Conservation (phyloP, 176 grass and related monocot species). For the Urochloa ruziziensis region DNA sequence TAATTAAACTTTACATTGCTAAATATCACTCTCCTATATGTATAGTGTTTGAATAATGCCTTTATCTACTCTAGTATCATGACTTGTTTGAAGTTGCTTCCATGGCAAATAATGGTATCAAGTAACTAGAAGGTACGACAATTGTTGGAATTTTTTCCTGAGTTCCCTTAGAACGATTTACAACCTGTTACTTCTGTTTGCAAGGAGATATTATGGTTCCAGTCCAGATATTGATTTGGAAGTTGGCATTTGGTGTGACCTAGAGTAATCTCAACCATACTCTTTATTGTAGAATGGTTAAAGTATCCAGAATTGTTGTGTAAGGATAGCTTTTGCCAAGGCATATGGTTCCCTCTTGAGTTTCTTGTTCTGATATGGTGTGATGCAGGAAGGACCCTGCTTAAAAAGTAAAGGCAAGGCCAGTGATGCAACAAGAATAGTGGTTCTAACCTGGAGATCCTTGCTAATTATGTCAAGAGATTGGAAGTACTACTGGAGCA, state of each 20-base stretch:
- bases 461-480: constrained; percentile 93
- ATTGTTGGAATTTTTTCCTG: neutral
- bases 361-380: neutral
- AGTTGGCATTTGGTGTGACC: neutral
- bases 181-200: neutral
- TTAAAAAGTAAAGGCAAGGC: constrained; percentile 83
- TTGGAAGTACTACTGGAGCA: constrained; percentile 94
- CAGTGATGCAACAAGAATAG: constrained; percentile 56
- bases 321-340: neutral
- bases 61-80: neutral
- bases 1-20: neutral
- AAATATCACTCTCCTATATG: neutral
- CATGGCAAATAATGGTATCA: neutral
- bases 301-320: neutral
- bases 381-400: constrained; percentile 75
- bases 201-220: neutral
- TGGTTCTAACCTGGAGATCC: constrained; percentile 85
- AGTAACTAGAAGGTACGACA: neutral
- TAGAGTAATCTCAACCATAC: neutral
- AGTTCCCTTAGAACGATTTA: neutral
- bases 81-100: neutral
- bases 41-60: neutral
- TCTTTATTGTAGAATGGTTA: neutral
- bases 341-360: neutral
- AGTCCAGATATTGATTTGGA: neutral